Evolutionary conservation across 225 moss, liverwort and hornwort genomes (phyloP), one percentile per base, ranked within the genome.

Genomic region (Asterella californica): DNA sequence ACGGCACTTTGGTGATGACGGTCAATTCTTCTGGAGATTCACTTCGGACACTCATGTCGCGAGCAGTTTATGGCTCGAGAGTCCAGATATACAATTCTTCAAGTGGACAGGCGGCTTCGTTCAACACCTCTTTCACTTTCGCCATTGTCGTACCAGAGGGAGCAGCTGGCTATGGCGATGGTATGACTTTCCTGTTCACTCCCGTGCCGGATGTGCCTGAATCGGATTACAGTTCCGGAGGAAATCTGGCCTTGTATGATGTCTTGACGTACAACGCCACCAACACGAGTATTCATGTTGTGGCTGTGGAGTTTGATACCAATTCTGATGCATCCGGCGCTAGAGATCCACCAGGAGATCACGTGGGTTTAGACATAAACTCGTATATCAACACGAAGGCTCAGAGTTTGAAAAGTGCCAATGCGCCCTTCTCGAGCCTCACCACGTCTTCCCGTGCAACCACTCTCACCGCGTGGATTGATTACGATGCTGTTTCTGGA

Each of bases 71-170:
- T 77, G 4, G 24, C 6, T 54, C 76, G 6, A 24, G 5, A 42
- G 76, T 77, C 22, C 59, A 60, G 36, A 21, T 78, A 27, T 78
- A 78, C 62, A 65, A 78, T 64, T 38, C 61, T 38, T 42, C 59
- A 18, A 60, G 62, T 33, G 77, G 77, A 37, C 62, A 62, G 36
- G 77, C 57, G 33, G 77, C 77, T 78, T 78, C 77, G 10, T 78
- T 78, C 33, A 78, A 60, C 15, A 78, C 77, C 77, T 78, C 77
- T 12, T 78, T 78, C 77, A 60, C 36, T 48, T 64, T 78, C 66
- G 66, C 66, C 59, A 60, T 62, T 46, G 60, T 78, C 36, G 65
- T n/a, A 15, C 62, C 77, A 49, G 42, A 42, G 9, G 62, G 27
- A 22, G 62, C 24, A 42, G 2, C 25, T 1, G 36, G 15, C 63